Conservation (phyloP, 179 eudicot genomes). For the Beta macrorhiza region DNA sequence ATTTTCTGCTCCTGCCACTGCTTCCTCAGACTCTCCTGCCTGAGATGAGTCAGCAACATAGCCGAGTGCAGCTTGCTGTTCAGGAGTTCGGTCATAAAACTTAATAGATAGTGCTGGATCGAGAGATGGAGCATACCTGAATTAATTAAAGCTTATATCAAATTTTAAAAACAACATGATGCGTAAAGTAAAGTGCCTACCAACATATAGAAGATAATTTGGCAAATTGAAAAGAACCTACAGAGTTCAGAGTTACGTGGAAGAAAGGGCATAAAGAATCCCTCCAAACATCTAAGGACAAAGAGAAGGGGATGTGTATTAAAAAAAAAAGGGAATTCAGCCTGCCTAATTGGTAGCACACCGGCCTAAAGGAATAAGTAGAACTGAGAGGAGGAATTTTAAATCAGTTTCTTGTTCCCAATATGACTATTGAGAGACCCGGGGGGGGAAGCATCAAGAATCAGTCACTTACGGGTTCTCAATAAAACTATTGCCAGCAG, state of each 20-base stretch:
- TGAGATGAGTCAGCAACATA: conserved; percentile 57
- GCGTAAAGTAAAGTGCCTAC: not conserved
- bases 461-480: conserved; percentile 76
- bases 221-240: not conserved
- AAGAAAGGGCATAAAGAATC: not conserved
- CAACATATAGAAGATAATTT: not conserved
- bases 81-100: conserved; percentile 81
- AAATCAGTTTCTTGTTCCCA: not conserved
- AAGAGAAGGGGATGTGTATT: too few species aligned
- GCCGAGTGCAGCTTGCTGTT: conserved; percentile 81
- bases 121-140: conserved; percentile 76
- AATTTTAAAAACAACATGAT: not conserved
- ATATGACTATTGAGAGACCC: not conserved
- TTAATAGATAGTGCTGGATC: conserved; percentile 71
- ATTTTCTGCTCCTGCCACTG: conserved; percentile 30
- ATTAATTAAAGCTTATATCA: conserved; percentile 10
- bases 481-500: conserved; percentile 93
- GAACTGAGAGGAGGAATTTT: not conserved
- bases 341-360: not conserved
- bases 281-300: not conserved
- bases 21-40: conserved; percentile 41
- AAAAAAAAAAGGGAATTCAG: not conserved
- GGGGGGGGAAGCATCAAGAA: not conserved
- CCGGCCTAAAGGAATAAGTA: not conserved
- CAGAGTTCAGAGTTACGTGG: not conserved